These are phyloP conservation scores for Athelia psychrophila DNA, from an alignment of 1,284 basidiomycete genomes.

Conservation along the genomic window DNA sequence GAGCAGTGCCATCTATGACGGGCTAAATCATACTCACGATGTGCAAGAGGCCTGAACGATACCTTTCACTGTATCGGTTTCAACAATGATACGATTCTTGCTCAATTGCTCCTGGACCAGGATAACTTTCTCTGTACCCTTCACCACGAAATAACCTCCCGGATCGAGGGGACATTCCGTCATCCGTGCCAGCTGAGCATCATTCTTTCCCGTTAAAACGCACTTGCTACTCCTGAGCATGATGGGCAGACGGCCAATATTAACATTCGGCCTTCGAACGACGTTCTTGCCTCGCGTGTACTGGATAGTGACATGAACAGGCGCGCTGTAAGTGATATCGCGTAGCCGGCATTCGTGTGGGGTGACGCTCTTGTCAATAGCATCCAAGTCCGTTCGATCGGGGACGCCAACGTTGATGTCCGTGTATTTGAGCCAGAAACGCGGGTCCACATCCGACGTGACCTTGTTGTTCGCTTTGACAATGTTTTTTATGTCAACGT, in stretches of 20 bases:
- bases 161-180: slow-evolving; percentile 98
- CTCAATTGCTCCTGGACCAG: slow-evolving; percentile 98
- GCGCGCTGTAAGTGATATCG: slow-evolving; percentile 94
- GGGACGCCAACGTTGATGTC: slow-evolving; percentile 94
- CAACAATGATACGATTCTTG: slow-evolving; percentile 99
- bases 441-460: slow-evolving; percentile 95
- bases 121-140: slow-evolving; percentile 99
- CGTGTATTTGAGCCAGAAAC: slow-evolving; percentile 96
- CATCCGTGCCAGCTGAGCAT: slow-evolving; percentile 87
- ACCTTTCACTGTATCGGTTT: slow-evolving; percentile 89
- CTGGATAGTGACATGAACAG: slow-evolving; percentile 93
- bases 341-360: slow-evolving; percentile 98
- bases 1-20: too few relatives aligned
- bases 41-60: slow-evolving; percentile 97
- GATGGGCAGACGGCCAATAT: slow-evolving; percentile 92
- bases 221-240: slow-evolving; percentile 98
- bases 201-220: slow-evolving; percentile 76
- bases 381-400: slow-evolving; percentile 81
- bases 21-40: slow-evolving; percentile 57
- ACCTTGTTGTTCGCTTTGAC: slow-evolving; percentile 92
- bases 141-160: slow-evolving; percentile 98
- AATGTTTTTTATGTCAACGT: slow-evolving; percentile 96
- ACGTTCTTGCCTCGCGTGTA: slow-evolving; percentile 94
- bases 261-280: slow-evolving; percentile 81
- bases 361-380: slow-evolving; percentile 83